Conservation (phyloP, 495 filamentous ascomycete species). For the Penicillium simplicissimum region DNA sequence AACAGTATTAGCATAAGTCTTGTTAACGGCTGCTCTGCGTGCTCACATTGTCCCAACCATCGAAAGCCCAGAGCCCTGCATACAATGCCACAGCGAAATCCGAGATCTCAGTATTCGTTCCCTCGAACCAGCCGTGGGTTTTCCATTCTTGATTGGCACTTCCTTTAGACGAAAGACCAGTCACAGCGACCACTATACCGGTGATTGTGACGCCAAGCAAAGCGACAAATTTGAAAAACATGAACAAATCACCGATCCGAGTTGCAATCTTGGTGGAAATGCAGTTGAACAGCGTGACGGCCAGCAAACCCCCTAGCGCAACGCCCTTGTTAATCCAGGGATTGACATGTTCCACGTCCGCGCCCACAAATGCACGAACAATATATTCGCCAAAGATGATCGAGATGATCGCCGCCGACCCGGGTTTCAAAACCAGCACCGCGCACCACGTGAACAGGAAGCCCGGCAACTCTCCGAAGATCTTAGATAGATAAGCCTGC, state of each 20-base stretch:
- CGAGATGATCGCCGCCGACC: constrained; percentile 87
- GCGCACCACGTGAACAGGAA: constrained; percentile 97
- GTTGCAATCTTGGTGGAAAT: constrained; percentile 86
- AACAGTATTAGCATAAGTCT: neutral
- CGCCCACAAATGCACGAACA: constrained; percentile 79
- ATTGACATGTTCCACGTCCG: constrained; percentile 72
- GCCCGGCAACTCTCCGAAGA: constrained; percentile 87
- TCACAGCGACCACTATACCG: constrained; percentile 86
- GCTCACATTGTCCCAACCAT: constrained; percentile 97
- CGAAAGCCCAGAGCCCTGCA: constrained; percentile 95
- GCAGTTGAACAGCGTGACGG: constrained; percentile 84
- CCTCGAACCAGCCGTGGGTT: constrained; percentile 82
- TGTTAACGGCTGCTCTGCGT: too few species aligned
- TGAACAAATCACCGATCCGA: constrained; percentile 81
- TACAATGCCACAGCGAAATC: constrained; percentile 92
- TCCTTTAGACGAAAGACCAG: constrained; percentile 76
- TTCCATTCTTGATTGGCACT: constrained; percentile 86
- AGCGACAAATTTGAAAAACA: constrained; percentile 95
- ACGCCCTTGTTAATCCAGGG: constrained; percentile 91
- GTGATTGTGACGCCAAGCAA: constrained; percentile 83
- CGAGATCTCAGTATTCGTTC: constrained; percentile 73
- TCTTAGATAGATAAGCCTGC: constrained; percentile 91
- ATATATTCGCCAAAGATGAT: constrained; percentile 98
- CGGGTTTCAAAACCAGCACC: constrained; percentile 90
- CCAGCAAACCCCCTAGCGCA: constrained; percentile 70